Conservation (phyloP, 345 rosid genomes). For the Melaleuca quinquenervia region DNA sequence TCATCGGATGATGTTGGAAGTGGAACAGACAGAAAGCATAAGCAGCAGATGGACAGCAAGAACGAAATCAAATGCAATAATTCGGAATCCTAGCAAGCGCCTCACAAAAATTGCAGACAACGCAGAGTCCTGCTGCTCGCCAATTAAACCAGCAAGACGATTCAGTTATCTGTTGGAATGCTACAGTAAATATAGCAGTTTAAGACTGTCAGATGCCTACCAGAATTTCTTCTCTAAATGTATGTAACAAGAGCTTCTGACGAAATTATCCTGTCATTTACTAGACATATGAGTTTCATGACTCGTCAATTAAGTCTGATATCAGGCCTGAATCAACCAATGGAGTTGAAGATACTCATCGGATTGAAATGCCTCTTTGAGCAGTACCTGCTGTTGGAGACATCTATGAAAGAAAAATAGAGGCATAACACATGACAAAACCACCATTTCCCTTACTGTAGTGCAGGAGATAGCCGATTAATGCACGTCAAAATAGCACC, state of each 20-base stretch:
- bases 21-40: conserved; percentile 11
- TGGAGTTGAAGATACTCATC: not conserved
- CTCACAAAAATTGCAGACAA: not conserved
- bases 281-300: not conserved
- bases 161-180: not conserved
- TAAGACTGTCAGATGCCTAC: not conserved
- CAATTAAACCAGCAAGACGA: not conserved
- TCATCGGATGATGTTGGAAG: conserved; percentile 3
- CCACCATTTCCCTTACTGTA: not conserved
- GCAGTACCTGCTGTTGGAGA: not conserved
- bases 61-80: conserved; percentile 15
- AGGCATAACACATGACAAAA: not conserved
- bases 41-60: conserved; percentile 13
- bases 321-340: not conserved
- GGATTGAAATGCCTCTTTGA: not conserved
- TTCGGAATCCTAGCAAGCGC: not conserved
- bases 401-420: not conserved
- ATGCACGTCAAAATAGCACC: not conserved
- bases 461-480: not conserved
- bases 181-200: not conserved
- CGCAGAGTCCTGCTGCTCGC: not conserved
- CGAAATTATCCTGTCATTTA: not conserved
- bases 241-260: not conserved
- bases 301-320: not conserved
- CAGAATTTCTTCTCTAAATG: not conserved